These are phyloP conservation scores for Thelephora aurantiotincta DNA, from an alignment of 768 basidiomycete genomes.

Conservation along the genomic window DNA sequence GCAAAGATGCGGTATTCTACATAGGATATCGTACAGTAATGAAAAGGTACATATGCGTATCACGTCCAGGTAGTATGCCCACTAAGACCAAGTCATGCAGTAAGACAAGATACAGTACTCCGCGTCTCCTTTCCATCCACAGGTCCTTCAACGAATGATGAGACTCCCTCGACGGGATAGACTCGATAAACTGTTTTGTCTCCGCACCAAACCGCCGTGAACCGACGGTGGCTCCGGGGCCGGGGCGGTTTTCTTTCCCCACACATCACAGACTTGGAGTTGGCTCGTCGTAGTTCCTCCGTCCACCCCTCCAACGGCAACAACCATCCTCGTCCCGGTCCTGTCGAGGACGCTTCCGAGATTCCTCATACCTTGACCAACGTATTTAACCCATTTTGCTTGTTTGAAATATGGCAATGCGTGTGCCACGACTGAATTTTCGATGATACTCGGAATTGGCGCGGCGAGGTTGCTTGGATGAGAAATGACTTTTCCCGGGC, in stretches of 20 bases:
- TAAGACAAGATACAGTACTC: too few species aligned
- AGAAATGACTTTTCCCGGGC: conserved; percentile 25
- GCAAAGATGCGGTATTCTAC: too few species aligned
- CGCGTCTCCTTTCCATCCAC: too few species aligned
- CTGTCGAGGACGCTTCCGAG: conserved; percentile 43
- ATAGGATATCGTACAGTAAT: too few species aligned
- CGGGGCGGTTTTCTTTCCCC: conserved; percentile 24
- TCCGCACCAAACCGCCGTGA: too few species aligned
- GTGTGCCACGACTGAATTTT: conserved; percentile 32
- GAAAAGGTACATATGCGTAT: too few species aligned
- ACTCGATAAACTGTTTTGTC: too few species aligned
- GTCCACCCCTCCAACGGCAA: conserved; percentile 23
- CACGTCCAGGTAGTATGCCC: too few species aligned
- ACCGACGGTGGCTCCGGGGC: too few species aligned
- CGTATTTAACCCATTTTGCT: neutral
- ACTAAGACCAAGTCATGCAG: too few species aligned
- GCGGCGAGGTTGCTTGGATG: conserved; percentile 6
- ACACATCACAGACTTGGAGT: conserved; percentile 48
- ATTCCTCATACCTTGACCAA: conserved; percentile 26
- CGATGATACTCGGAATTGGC: conserved; percentile 6
- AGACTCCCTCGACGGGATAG: too few species aligned
- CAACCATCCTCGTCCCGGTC: conserved; percentile 37
- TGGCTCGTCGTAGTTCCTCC: conserved; percentile 40
- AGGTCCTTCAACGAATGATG: too few species aligned
- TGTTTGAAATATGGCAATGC: conserved; percentile 39